phyloP scores from a whole-genome alignment of 1,139 yeast genomes.

The Meyerozyma carpophila region DNA sequence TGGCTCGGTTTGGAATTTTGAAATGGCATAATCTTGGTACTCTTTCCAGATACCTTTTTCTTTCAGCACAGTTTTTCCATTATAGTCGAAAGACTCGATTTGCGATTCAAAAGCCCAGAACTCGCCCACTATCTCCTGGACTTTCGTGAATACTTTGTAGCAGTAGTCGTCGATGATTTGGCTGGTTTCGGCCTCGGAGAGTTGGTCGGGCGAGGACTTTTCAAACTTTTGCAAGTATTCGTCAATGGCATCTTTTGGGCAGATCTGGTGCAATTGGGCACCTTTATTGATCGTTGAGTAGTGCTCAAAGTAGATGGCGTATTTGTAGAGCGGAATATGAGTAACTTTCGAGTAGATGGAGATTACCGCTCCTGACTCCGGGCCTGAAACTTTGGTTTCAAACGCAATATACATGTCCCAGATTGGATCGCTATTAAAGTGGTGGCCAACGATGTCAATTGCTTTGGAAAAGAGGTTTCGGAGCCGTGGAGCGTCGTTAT shows the following conservation, averaged over 20 bases:
- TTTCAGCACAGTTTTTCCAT: constrained; percentile 16
- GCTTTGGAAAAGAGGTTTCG: constrained; percentile 23
- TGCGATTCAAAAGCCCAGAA: constrained; percentile 61
- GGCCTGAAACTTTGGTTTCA: constrained; percentile 24
- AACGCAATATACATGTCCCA: constrained; percentile 63
- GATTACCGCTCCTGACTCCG: constrained; percentile 16
- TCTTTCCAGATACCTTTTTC: constrained; percentile 46
- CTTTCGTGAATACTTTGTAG: constrained; percentile 34
- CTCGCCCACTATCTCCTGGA: constrained; percentile 47
- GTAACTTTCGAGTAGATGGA: constrained; percentile 39
- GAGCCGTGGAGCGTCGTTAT: constrained; percentile 1
- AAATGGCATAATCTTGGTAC: constrained; percentile 45
- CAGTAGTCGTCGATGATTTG: constrained; percentile 40
- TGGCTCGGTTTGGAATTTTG: constrained; percentile 1
- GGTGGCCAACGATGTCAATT: constrained; percentile 40
- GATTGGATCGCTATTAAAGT: constrained; percentile 55
- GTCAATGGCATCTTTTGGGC: constrained; percentile 17
- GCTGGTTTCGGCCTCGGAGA: constrained; percentile 25
- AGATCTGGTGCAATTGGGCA: constrained; percentile 26
- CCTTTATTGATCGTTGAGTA: constrained; percentile 39
- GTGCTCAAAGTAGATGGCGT: constrained; percentile 55
- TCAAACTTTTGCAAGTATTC: constrained; percentile 19
- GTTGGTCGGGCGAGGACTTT: constrained; percentile 17
- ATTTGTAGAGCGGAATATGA: constrained; percentile 60
- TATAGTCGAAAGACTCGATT: constrained; percentile 40